A percentile compares a stretch with the other conserved stretches of the same genome.
phyloP scores from a whole-genome alignment of 768 basidiomycete genomes.

The Tulasnella sp. region DNA sequence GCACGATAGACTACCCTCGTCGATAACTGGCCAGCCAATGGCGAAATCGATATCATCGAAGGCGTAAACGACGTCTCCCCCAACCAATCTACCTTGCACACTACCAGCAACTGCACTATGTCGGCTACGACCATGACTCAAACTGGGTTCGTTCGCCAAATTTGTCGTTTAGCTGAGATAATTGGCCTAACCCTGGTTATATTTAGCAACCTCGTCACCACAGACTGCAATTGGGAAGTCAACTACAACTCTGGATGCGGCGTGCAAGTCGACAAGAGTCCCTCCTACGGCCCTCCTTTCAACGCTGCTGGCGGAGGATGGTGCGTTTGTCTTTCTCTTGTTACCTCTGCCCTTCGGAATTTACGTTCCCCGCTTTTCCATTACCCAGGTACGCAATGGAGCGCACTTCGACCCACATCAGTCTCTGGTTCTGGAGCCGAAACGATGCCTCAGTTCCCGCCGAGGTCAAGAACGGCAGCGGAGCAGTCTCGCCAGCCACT shows the following conservation, averaged over 20 bases:
- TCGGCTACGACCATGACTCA: conserved; percentile 28
- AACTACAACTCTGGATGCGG: conserved; percentile 45
- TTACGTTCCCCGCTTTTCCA: neutral
- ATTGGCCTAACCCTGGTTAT: neutral
- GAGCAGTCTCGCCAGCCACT: neutral
- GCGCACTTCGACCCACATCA: conserved; percentile 35
- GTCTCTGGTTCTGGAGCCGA: conserved; percentile 33
- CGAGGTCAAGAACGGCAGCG: conserved; percentile 36
- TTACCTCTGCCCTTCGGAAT: neutral
- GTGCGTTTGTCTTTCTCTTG: conserved; percentile 39
- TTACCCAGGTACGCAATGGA: conserved; percentile 37
- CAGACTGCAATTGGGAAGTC: conserved; percentile 33
- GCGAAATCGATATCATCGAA: conserved; percentile 39
- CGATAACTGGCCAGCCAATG: conserved; percentile 23
- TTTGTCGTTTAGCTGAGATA: too few relatives aligned
- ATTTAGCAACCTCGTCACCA: neutral
- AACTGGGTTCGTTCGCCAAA: conserved; percentile 34
- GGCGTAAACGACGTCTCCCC: conserved; percentile 37
- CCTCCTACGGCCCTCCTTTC: conserved; percentile 29
- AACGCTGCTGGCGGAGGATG: conserved; percentile 44
- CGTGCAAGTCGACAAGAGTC: conserved; percentile 36
- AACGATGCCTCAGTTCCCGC: conserved; percentile 34
- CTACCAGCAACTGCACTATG: conserved; percentile 35
- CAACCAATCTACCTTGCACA: conserved; percentile 36
- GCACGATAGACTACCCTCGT: neutral